Evolutionary conservation across 768 basidiomycete species (phyloP), one percentile per base, ranked within the genome.

Genomic region (Lactarius pseudohatsudake): DNA sequence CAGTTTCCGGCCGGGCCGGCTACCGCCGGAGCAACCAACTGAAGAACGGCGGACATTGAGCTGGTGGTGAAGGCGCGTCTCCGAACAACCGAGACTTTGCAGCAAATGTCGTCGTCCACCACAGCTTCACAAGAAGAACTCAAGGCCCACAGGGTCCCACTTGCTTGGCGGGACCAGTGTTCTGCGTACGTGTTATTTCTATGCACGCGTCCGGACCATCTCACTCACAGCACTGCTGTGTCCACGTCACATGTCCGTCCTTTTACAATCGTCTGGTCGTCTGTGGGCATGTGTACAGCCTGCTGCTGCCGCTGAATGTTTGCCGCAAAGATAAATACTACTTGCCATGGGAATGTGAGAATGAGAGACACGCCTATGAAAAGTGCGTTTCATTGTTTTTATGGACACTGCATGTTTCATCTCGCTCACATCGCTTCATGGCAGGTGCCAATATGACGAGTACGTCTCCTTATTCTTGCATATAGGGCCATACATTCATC

Each of bases 391-490:
- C 15, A 15, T 28, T 28, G 22, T 38, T 54, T 59, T 22, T 15
- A 3, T 26, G 9, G 28, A 11, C 38, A 16, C n/a, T 55, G 10
- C 11, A 10, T 22, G n/a, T 22, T 55, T 57, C 22, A 3, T n/a
- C 6, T 30, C 18, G 2, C 50, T 66, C 57, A 61, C 53, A 66
- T 28, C 55, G 2, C 10, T 66, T 26, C 22, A 28, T 28, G 10
- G 6, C 58, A 96, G 94, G 79, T 96, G 94, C 74, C 94, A 97
- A 79, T 96, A 94, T 75, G 92, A 95, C 71, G 94, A 97, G 94
- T 96, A 77, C 20, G 26, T 58, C 22, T 59, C 41, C 59, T 62
- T 64, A 15, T 59, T 32, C 64, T 62, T 64, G 32, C 28, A 55
- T 26, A 18, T 41, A 3, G 11, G 28, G 16, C 30, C 54, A 71